phyloP scores from a whole-genome alignment of 2,329 filamentous ascomycete species.

The Apiospora sp. region DNA sequence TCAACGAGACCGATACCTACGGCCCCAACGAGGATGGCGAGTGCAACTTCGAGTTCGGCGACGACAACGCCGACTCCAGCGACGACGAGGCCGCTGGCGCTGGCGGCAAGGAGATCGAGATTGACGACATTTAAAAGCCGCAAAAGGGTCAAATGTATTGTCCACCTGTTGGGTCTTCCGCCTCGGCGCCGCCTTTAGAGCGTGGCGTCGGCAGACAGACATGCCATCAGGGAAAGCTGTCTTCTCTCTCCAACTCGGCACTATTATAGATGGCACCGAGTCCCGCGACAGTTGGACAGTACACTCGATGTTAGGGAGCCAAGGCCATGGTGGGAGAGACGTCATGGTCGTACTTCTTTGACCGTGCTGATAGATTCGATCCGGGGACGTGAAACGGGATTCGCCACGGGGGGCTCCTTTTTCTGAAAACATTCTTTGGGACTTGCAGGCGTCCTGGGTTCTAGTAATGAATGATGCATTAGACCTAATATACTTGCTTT shows the following conservation, averaged over 20 bases:
- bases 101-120: slow-evolving; percentile 79
- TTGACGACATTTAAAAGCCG: slow-evolving; percentile 85
- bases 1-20: slow-evolving; percentile 98
- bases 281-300: slow-evolving; percentile 57
- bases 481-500: slow-evolving; percentile 23
- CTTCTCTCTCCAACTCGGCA: slow-evolving; percentile 59
- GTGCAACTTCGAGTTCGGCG: slow-evolving; percentile 98
- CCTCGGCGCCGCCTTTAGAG: slow-evolving; percentile 13
- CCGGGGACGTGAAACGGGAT: slow-evolving; percentile 14
- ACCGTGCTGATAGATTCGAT: slow-evolving; percentile 5
- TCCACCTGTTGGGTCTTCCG: slow-evolving; percentile 27
- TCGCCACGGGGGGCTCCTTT: background rate
- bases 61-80: slow-evolving; percentile 75
- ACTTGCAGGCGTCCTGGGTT: slow-evolving; percentile 11
- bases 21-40: slow-evolving; percentile 92
- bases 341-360: slow-evolving; percentile 53
- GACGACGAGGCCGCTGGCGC: slow-evolving; percentile 62
- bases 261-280: slow-evolving; percentile 34
- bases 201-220: slow-evolving; percentile 6
- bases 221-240: slow-evolving; percentile 52
- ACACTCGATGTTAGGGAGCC: slow-evolving; percentile 33
- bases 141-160: slow-evolving; percentile 23
- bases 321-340: slow-evolving; percentile 68
- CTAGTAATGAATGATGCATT: slow-evolving; percentile 20
- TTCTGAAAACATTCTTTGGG: slow-evolving; percentile 12